A percentile compares a stretch with the other conserved stretches of the same genome.
phyloP scores from a whole-genome alignment of 2,329 filamentous ascomycete genomes.

The Diplodia sapinea region DNA sequence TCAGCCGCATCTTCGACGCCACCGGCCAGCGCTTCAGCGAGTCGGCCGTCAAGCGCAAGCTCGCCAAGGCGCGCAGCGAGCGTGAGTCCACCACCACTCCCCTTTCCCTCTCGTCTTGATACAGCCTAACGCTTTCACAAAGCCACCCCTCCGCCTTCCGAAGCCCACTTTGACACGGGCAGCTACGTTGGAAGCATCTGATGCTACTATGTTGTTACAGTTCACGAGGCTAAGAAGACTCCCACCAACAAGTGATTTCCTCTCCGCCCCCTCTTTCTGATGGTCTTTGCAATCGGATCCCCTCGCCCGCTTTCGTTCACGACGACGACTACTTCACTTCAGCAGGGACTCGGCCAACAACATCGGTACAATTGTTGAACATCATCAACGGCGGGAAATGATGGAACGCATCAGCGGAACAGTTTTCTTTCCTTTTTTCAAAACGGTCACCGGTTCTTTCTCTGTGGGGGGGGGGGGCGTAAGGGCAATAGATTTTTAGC shows the following conservation, averaged over 20 bases:
- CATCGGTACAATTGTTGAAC: background rate
- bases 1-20: slow-evolving; percentile 56
- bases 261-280: background rate
- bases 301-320: background rate
- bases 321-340: no score
- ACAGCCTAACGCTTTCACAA: background rate
- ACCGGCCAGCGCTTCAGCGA: slow-evolving; percentile 55
- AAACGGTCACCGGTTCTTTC: no score
- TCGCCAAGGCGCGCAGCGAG: slow-evolving; percentile 33
- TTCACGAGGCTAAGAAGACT: background rate
- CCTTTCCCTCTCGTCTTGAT: background rate
- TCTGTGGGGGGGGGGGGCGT: no score
- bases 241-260: background rate
- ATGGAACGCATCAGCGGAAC: no score
- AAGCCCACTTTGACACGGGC: background rate
- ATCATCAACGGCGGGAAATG: background rate
- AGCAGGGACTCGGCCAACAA: background rate
- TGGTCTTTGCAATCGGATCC: background rate
- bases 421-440: background rate
- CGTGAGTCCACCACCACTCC: background rate
- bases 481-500: no score
- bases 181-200: background rate
- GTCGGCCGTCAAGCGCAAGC: slow-evolving; percentile 52
- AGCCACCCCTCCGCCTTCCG: background rate
- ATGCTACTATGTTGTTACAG: slow-evolving; percentile 21